Evolutionary conservation across 1,284 basidiomycete species (phyloP).

Genomic region (Ustilago hordei): DNA sequence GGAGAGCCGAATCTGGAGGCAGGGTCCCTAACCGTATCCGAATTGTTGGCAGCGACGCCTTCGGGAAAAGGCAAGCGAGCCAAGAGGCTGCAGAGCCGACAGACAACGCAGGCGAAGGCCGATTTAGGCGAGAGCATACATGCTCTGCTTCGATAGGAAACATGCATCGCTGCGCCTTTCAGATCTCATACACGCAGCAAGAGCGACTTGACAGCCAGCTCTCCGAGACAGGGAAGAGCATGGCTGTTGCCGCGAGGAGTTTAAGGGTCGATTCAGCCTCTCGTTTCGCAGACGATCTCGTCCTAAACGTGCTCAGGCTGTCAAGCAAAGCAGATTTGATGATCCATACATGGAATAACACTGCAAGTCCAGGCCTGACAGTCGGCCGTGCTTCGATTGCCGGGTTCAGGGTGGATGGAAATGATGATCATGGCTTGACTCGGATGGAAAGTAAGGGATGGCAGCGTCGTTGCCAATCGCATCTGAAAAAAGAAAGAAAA

Average conservation of each 20-base stretch:
- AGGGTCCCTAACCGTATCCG: constrained; percentile 10
- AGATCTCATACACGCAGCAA: background rate
- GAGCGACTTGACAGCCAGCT: background rate
- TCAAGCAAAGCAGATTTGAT: background rate
- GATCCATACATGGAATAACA: background rate
- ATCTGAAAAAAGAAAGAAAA: background rate
- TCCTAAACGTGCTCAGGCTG: background rate
- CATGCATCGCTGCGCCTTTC: constrained; percentile 10
- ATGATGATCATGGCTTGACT: background rate
- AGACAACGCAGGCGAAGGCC: background rate
- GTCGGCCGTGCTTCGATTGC: background rate
- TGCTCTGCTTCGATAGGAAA: constrained; percentile 6
- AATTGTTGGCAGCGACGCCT: constrained; percentile 25
- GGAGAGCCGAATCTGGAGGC: background rate
- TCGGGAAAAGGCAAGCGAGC: constrained; percentile 14
- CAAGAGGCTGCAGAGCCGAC: constrained; percentile 2
- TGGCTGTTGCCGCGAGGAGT: background rate
- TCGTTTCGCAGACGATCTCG: constrained; percentile 6
- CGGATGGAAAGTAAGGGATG: background rate
- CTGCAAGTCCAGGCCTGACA: background rate
- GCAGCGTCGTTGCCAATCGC: constrained; percentile 7
- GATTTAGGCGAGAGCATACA: constrained; percentile 29
- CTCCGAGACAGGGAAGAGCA: constrained; percentile 3
- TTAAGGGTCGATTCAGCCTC: constrained; percentile 7
- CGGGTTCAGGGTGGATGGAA: background rate